Conservation (phyloP, 164 flowering plant genomes). For the Tetrastigma voinierianum region DNA sequence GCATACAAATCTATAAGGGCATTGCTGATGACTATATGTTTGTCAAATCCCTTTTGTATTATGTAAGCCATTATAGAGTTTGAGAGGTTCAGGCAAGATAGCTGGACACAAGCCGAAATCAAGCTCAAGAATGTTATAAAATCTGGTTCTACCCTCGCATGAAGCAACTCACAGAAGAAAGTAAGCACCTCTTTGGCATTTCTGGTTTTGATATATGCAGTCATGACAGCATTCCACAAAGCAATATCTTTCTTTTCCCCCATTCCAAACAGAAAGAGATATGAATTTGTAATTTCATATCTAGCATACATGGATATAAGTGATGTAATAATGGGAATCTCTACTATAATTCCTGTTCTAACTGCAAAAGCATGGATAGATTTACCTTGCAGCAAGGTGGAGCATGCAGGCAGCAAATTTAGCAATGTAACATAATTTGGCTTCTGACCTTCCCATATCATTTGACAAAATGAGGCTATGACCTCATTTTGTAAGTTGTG, state of each 20-base stretch:
- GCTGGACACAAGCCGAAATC: conserved; percentile 42
- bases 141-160: conserved; percentile 34
- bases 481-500: conserved; percentile 29
- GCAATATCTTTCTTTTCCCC: conserved; percentile 38
- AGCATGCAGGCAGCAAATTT: conserved; percentile 44
- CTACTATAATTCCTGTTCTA: conserved; percentile 24
- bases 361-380: conserved; percentile 51
- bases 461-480: conserved; percentile 30
- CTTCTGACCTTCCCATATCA: conserved; percentile 38
- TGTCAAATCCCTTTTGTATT: conserved; percentile 35
- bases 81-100: conserved; percentile 24
- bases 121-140: conserved; percentile 40
- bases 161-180: conserved; percentile 38
- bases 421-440: conserved; percentile 56
- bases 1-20: conserved; percentile 58
- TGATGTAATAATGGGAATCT: conserved; percentile 48
- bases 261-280: conserved; percentile 37
- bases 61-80: conserved; percentile 36
- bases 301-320: conserved; percentile 56
- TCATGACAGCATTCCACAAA: conserved; percentile 58
- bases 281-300: conserved; percentile 26
- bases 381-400: conserved; percentile 38
- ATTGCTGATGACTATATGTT: conserved; percentile 36
- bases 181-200: conserved; percentile 28
- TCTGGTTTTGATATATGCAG: conserved; percentile 29